A percentile compares a stretch with the other conserved stretches of the same genome.
phyloP scores from a whole-genome alignment of 208 protist species.

The Trypanosoma melophagium region DNA sequence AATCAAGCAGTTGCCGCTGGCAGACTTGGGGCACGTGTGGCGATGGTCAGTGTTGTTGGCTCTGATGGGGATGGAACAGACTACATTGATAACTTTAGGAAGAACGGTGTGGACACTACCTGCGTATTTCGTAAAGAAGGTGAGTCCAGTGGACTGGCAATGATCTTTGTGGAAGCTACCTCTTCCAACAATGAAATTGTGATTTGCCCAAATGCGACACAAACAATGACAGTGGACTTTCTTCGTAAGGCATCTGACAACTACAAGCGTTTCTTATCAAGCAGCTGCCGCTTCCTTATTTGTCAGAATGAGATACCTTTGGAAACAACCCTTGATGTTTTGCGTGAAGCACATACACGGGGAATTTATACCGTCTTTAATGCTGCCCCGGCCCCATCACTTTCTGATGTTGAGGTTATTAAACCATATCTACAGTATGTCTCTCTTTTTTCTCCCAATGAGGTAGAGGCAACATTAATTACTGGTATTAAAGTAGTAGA shows the following conservation, averaged over 20 bases:
- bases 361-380: conserved; percentile 94
- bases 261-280: conserved; percentile 56
- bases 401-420: conserved; percentile 60
- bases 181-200: conserved; percentile 91
- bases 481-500: conserved; percentile 75
- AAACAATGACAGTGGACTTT: conserved; percentile 55
- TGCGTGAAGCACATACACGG: conserved; percentile 73
- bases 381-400: conserved; percentile 84
- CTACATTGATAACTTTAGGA: conserved; percentile 80
- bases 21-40: conserved; percentile 75
- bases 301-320: conserved; percentile 93
- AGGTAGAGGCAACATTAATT: conserved; percentile 88
- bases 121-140: conserved; percentile 56
- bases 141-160: conserved; percentile 80
- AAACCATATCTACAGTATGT: conserved; percentile 79
- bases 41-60: conserved; percentile 89
- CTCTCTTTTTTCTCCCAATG: conserved; percentile 91
- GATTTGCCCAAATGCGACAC: conserved; percentile 89
- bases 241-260: conserved; percentile 51
- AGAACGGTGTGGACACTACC: conserved; percentile 78
- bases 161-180: conserved; percentile 89
- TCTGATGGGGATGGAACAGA: conserved; percentile 80
- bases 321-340: conserved; percentile 70
- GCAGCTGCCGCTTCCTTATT: conserved; percentile 72
- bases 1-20: conserved; percentile 90